Evolutionary conservation across 257 asterid species (phyloP), one percentile per base, ranked within the genome.

Genomic region (Asclepias syriaca): DNA sequence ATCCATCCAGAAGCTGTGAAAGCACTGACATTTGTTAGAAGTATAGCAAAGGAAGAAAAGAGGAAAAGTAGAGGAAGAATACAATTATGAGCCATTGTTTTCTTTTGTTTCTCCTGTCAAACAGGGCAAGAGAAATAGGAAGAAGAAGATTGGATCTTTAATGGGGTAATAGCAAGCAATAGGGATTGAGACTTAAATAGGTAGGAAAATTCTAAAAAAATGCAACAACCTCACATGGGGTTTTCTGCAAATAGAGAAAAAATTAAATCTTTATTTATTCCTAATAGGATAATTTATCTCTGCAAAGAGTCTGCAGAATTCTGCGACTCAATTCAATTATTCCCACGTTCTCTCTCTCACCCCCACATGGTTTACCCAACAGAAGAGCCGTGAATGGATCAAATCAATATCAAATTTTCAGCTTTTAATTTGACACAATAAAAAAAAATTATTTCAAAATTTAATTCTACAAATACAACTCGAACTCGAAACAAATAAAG

Each of bases 171-270:
- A 15, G 10, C 57, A 66, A 24, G 74, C n/a, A 72, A 32, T 66
- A 40, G 19, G 54, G 71, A 65, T 58, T 50, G 55, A 8, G 58
- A 70, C 46, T 60, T 82, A 73, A 73, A 74, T 75, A 82, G 71
- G 60, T 49, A 24, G 48, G 66, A 72, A 72, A 43, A 21, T 37
- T 69, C 71, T 70, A 66, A 34, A 66, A 32, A 43, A 57, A 65
- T 72, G 59, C 75, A 78, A 84, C 80, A 55, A 71, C 80, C 79
- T 70, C 81, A 75, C 87, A 83, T 83, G 87, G 79, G 83, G 75
- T 71, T 61, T 43, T 71, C 74, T 49, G 80, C 77, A 61, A 75
- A 58, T 76, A n/a, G 46, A 37, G 64, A 39, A 55, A 24, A 55
- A 27, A 27, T 24, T 46, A 39, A 66, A 53, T 61, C 61, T 59